phyloP scores from a whole-genome alignment of 1,284 basidiomycete genomes.

The Agroathelia rolfsii region DNA sequence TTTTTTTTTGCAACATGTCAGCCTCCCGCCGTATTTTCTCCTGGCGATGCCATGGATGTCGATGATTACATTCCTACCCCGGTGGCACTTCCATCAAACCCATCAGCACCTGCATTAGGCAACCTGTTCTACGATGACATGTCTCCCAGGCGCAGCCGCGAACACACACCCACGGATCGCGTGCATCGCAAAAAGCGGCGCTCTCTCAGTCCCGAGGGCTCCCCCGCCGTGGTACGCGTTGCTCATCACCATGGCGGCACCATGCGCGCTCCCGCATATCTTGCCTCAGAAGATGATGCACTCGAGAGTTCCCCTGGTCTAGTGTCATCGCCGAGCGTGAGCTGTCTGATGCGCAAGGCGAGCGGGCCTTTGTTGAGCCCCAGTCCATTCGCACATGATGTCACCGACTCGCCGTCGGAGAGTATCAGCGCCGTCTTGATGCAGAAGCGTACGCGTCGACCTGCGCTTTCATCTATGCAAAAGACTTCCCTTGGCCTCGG shows the following conservation, averaged over 20 bases:
- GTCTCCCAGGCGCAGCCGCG: constrained; percentile 36
- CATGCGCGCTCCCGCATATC: too few species aligned
- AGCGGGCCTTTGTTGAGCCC: constrained; percentile 37
- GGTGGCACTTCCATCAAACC: too few species aligned
- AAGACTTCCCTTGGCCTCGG: constrained; percentile 30
- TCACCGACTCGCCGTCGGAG: too few species aligned
- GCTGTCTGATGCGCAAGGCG: constrained; percentile 52
- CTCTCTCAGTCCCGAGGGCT: constrained; percentile 60
- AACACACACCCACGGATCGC: constrained; percentile 30
- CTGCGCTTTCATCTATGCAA: constrained; percentile 55
- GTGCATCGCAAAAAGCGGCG: constrained; percentile 58
- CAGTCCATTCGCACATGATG: constrained; percentile 34
- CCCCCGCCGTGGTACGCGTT: constrained; percentile 24
- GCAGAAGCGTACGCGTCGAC: constrained; percentile 57
- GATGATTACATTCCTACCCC: constrained; percentile 46
- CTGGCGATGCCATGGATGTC: constrained; percentile 69
- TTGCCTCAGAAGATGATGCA: too few species aligned
- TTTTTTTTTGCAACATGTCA: constrained; percentile 15
- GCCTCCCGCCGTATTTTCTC: constrained; percentile 27
- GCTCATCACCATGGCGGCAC: constrained; percentile 26
- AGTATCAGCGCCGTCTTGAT: too few species aligned
- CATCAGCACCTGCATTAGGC: constrained; percentile 42
- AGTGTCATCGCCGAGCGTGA: constrained; percentile 53
- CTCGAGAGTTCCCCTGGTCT: constrained; percentile 57
- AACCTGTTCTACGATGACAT: constrained; percentile 50